These are phyloP conservation scores for Trichosporon ovoides DNA, from an alignment of 1,284 basidiomycete genomes.

Conservation along the genomic window DNA sequence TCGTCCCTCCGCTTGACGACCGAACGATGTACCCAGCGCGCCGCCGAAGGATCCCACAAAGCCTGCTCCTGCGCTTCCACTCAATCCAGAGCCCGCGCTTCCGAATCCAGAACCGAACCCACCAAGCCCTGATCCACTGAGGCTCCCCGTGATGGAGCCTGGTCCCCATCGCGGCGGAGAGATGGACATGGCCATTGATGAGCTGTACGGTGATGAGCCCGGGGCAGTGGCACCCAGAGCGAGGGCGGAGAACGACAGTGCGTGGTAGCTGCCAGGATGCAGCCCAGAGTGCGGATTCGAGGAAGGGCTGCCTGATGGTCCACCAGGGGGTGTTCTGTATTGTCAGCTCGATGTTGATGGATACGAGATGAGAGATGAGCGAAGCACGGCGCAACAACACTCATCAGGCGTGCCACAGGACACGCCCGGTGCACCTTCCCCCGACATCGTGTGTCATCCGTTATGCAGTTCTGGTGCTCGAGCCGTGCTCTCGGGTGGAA, in stretches of 20 bases:
- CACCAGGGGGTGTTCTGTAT: slow-evolving; percentile 13
- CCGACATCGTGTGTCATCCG: too few species aligned
- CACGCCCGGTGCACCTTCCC: background rate
- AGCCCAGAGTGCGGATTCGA: slow-evolving; percentile 29
- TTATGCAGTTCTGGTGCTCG: background rate
- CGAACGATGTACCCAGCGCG: slow-evolving; percentile 37
- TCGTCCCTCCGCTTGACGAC: slow-evolving; percentile 36
- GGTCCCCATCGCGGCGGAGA: slow-evolving; percentile 42
- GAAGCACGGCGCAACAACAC: too few species aligned
- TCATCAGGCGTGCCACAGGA: too few species aligned
- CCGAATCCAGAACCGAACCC: background rate
- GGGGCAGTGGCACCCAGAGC: slow-evolving; percentile 29
- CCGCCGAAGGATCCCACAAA: slow-evolving; percentile 39
- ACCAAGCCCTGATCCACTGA: slow-evolving; percentile 20
- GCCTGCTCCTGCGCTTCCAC: slow-evolving; percentile 20
- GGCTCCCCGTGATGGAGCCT: slow-evolving; percentile 12
- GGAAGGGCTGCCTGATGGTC: slow-evolving; percentile 11
- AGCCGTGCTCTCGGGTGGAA: background rate
- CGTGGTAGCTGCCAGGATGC: slow-evolving; percentile 37
- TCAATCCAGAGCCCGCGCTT: background rate
- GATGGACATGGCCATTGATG: slow-evolving; percentile 41
- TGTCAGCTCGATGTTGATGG: background rate
- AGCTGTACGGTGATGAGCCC: slow-evolving; percentile 26
- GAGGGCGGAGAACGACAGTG: slow-evolving; percentile 30
- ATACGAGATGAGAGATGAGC: background rate